Evolutionary conservation across 2,329 filamentous ascomycete genomes (phyloP), one percentile per base, ranked within the genome.

Genomic region (Neopestalotiopsis clavispora): DNA sequence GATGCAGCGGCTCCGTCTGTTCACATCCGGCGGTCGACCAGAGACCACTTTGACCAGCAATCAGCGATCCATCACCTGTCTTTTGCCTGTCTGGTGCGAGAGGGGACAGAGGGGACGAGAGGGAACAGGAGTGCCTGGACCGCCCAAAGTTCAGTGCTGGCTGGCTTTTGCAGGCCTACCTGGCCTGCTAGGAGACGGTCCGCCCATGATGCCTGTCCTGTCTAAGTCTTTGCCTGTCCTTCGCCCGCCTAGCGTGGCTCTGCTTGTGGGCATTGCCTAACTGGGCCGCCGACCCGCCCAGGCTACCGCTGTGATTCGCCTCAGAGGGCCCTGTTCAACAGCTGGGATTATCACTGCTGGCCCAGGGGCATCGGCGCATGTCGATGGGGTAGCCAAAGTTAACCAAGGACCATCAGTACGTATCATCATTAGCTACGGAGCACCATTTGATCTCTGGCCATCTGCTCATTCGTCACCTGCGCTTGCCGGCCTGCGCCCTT

Each of bases 401-500:
- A n/a, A 23, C 45, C 20, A 23, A 23, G 45, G 45, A n/a, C 20
- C 45, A 52, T 20, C 45, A 52, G 20, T 17, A n/a, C 20, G 45
- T 20, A 52, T 38, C 34, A 38, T 38, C 34, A 38, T 38, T 38
- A 38, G 34, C 34, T 38, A 38, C 34, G 34, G 34, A 32, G 61
- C 38, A 28, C 34, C n/a, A 64, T 30, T 62, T n/a, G 12, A 49
- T 64, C 45, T 52, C 28, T 20, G 28, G 61, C 61, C 40, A 64
- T 64, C 61, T 40, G 61, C 42, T 32, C 34, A 64, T 64, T 64
- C 61, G 61, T 64, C 38, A 52, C 61, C 14, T 34, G 34, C n/a
- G 20, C 61, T 62, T 62, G 59, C 61, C 40, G 61, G 61, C 38
- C 40, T 64, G 61, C 34, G 61, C 34, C 40, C 61, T 64, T 64